Evolutionary conservation across 176 grass and related monocot species (phyloP).

Genomic region (Elymus sibiricus): DNA sequence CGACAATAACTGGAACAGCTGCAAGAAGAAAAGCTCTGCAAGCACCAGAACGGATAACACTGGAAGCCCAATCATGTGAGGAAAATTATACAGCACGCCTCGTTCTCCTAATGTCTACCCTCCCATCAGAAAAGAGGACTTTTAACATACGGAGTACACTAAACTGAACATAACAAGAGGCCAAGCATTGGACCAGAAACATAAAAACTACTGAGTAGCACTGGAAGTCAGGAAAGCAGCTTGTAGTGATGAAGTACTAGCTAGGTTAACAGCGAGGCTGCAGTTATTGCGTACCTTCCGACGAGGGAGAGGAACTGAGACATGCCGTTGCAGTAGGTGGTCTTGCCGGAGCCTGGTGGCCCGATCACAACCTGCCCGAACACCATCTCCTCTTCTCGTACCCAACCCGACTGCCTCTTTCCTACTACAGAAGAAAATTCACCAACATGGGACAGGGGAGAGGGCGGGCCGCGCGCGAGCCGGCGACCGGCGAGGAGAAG

Average conservation of each 20-base stretch:
- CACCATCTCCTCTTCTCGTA: constrained; percentile 47
- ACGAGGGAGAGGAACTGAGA: constrained; percentile 83
- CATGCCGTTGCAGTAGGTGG: constrained; percentile 99
- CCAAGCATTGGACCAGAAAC: not conserved
- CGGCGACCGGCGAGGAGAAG: too few species aligned
- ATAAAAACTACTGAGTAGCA: not conserved
- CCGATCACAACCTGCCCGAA: constrained; percentile 96
- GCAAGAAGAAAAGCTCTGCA: too few species aligned
- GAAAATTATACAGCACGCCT: not conserved
- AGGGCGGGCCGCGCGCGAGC: too few species aligned
- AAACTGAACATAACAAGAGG: not conserved
- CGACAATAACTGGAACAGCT: not conserved
- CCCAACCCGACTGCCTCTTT: not conserved
- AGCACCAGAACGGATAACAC: not conserved
- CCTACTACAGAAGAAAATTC: not conserved
- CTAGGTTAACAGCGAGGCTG: not conserved
- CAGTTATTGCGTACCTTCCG: constrained; percentile 37
- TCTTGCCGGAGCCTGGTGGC: constrained; percentile 93
- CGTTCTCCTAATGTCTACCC: not conserved
- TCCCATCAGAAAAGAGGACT: not conserved
- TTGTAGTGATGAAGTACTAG: not conserved
- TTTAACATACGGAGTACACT: not conserved
- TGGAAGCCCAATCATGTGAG: not conserved
- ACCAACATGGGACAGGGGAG: too few species aligned
- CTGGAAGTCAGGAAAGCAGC: not conserved